Base-by-base conservation (phyloP, 345 rosid species). In the Angophora floribunda region DNA sequence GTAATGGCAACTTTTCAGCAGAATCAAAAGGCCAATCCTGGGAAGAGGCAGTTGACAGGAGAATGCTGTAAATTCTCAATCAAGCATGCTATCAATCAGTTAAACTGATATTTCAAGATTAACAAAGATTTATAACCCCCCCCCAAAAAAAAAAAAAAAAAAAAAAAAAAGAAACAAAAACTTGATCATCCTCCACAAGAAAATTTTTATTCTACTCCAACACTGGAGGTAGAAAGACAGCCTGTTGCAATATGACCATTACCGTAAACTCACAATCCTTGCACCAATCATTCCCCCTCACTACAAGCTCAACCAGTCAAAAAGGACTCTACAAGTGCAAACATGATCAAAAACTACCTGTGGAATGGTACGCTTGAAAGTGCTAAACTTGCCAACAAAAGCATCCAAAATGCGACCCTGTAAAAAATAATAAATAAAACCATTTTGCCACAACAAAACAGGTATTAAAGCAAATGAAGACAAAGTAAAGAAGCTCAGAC, bases 401-500 rank as follows among this genome's bases (percentile, higher is more conserved):
- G 99, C 99, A 94, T 98, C 99, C 94, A 98, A 91, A 88, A 98
- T 97, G 70, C 96, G 97, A 67, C 99, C 99, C 99, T 98, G 89
- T 61, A 90, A 59, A 79, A 89, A 93, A 88, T 85, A 63, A 89
- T 50, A 80, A 88, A 79, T 80, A 78, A 75, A 92, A 87, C 85
- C 88, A 57, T 51, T 52, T 32, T 85, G 26, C 86, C 87, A 63
- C 86, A 70, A 55, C 55, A 87, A 90, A 63, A 67, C 49, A 86
- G 86, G 86, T 86, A 78, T 80, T 86, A 47, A 88, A 67, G 19
- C 51, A 65, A 86, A 63, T 28, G 32, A 85, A 61, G 85, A 86
- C 24, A 87, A 90, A 78, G 86, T 61, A 55, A 44, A 63, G 87
- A 86, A 90, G 86, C n/a, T 59, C 92, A 67, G 91, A 98, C 99